These are phyloP conservation scores for Allantophomopsis lycopodina DNA, from an alignment of 2,329 filamentous ascomycete genomes.

Conservation along the genomic window DNA sequence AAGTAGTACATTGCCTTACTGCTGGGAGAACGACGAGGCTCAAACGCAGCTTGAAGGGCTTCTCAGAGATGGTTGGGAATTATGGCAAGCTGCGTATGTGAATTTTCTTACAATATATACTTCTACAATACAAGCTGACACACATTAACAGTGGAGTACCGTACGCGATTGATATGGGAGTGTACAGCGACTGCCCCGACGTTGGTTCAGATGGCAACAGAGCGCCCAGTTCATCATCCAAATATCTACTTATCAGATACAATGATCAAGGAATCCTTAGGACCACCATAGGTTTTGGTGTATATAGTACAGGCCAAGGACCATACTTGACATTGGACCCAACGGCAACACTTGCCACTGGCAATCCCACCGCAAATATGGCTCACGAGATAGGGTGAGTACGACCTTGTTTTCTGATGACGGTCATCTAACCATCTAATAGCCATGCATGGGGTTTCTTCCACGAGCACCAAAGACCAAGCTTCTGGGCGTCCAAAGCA, in stretches of 20 bases:
- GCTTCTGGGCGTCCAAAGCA: not conserved
- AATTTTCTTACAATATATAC: too few species aligned
- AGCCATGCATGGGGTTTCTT: slow-evolving; percentile 2
- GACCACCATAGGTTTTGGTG: not conserved
- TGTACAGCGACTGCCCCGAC: not conserved
- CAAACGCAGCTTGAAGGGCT: not conserved
- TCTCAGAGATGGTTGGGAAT: too few species aligned
- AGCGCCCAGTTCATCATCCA: not conserved
- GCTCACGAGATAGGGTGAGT: slow-evolving; percentile 1
- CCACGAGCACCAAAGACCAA: slow-evolving; percentile 1
- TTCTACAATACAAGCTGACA: not conserved
- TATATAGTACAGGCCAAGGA: too few species aligned
- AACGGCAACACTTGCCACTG: too few species aligned
- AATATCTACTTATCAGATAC: not conserved
- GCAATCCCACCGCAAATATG: slow-evolving; percentile 2
- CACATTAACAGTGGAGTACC: slow-evolving; percentile 1
- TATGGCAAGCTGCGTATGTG: too few species aligned
- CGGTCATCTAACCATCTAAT: not conserved
- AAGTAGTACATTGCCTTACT: not conserved
- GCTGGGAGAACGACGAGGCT: slow-evolving; percentile 1
- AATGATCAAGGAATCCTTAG: not conserved
- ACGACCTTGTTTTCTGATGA: not conserved
- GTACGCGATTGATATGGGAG: slow-evolving; percentile 2
- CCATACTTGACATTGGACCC: too few species aligned
- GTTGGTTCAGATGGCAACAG: not conserved